Evolutionary conservation across 2,329 filamentous ascomycete genomes (phyloP).

Genomic region (Ophiostoma quercus): DNA sequence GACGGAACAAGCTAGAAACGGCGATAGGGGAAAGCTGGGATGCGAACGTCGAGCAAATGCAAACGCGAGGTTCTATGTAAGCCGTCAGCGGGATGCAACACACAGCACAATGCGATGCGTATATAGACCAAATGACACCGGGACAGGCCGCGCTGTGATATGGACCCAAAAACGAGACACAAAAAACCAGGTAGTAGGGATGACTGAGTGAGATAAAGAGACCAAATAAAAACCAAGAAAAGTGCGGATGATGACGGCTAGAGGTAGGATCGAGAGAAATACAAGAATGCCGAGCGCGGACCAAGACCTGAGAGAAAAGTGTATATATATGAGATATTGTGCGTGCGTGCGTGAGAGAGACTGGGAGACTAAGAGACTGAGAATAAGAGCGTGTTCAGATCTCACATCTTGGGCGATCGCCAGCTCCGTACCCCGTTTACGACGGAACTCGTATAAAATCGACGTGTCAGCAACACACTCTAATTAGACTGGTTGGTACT

Average conservation of each 20-base stretch:
- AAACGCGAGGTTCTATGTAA: neutral
- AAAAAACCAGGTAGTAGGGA: neutral
- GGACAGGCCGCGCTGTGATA: neutral
- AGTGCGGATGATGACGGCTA: neutral
- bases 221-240: neutral
- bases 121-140: neutral
- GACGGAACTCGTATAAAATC: slow-evolving; percentile 11
- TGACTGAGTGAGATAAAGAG: neutral
- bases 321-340: neutral
- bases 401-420: neutral
- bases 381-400: slow-evolving; percentile 14
- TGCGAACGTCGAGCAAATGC: neutral
- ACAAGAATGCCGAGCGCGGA: neutral
- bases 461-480: neutral
- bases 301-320: neutral
- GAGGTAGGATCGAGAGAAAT: neutral
- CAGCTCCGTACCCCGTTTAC: slow-evolving; percentile 10
- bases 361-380: neutral
- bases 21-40: neutral
- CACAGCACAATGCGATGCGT: neutral
- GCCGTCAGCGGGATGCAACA: neutral
- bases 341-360: neutral
- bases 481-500: neutral
- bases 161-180: neutral
- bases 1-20: neutral